These are phyloP conservation scores for Tetrapyrgos nigripes DNA, from an alignment of 1,284 basidiomycete genomes.

Conservation along the genomic window DNA sequence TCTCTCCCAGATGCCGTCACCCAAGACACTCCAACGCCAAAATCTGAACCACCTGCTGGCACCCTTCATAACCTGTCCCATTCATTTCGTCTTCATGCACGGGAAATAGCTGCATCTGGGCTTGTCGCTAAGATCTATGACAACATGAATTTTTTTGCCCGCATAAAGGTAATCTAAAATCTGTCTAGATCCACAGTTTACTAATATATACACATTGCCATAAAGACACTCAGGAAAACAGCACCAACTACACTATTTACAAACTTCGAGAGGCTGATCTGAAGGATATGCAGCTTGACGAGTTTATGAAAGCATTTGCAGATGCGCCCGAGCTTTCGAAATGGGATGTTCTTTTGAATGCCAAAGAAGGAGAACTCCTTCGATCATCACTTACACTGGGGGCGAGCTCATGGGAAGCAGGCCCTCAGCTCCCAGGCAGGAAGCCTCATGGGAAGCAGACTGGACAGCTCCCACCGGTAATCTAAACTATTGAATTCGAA, in stretches of 20 bases:
- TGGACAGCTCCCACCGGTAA: too few relatives aligned
- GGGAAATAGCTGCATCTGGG: constrained; percentile 21
- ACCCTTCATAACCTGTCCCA: constrained; percentile 26
- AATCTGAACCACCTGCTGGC: constrained; percentile 2
- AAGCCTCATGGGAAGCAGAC: too few relatives aligned
- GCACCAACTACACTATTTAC: constrained; percentile 33
- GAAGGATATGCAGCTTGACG: constrained; percentile 25
- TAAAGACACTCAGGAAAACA: constrained; percentile 35
- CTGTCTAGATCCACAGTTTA: constrained; percentile 16
- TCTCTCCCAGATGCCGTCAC: too few relatives aligned
- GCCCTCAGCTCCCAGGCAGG: too few relatives aligned
- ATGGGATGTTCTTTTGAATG: constrained; percentile 30
- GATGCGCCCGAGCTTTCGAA: constrained; percentile 26
- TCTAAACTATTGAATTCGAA: too few relatives aligned
- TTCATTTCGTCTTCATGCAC: constrained; percentile 23
- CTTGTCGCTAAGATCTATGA: constrained; percentile 36
- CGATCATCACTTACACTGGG: constrained; percentile 27
- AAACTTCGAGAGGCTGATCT: constrained; percentile 24
- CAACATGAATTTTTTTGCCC: constrained; percentile 42
- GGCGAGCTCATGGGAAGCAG: too few relatives aligned
- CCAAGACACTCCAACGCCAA: too few relatives aligned
- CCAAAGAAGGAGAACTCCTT: constrained; percentile 23
- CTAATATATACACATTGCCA: not conserved
- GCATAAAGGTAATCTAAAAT: constrained; percentile 38
- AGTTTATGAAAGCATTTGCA: constrained; percentile 24